These are phyloP conservation scores for Acacia acuminata DNA, from an alignment of 306 rosid species.

Conservation along the genomic window DNA sequence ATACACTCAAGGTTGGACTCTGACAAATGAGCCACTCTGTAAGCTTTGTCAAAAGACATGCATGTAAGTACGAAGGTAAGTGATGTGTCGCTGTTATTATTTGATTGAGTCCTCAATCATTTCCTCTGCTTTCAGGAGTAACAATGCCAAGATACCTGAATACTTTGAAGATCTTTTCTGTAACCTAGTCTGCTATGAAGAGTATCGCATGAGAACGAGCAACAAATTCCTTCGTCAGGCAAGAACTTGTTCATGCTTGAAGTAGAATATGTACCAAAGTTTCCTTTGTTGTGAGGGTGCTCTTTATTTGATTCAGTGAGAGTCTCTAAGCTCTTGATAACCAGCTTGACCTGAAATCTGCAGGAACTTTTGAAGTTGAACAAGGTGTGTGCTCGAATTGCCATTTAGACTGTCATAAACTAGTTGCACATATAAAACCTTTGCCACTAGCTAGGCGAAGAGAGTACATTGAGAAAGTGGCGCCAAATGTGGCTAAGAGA, in stretches of 20 bases:
- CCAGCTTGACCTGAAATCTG: constrained; percentile 27
- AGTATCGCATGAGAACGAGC: constrained; percentile 87
- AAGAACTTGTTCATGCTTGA: constrained; percentile 31
- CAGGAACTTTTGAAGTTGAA: constrained; percentile 95
- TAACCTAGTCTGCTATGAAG: constrained; percentile 83
- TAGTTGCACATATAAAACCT: constrained; percentile 71
- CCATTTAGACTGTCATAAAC: constrained; percentile 85
- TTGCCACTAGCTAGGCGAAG: constrained; percentile 64
- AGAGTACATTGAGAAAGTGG: constrained; percentile 73
- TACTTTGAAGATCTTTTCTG: constrained; percentile 95
- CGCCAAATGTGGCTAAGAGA: constrained; percentile 69
- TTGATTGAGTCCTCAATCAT: constrained; percentile 23
- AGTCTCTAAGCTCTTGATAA: constrained; percentile 26
- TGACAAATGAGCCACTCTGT: constrained; percentile 82
- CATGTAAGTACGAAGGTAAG: constrained; percentile 54
- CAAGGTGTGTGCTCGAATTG: constrained; percentile 82
- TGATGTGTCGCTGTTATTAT: constrained; percentile 24
- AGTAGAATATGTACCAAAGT: constrained; percentile 13
- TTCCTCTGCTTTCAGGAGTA: constrained; percentile 63
- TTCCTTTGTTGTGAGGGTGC: constrained; percentile 23
- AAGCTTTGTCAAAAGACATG: constrained; percentile 88
- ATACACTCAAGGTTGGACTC: constrained; percentile 84
- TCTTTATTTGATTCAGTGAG: constrained; percentile 5
- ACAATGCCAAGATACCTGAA: constrained; percentile 76
- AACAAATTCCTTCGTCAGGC: constrained; percentile 82